phyloP scores from a whole-genome alignment of 352 stramenopile genomes.

The Globisporangium camurandrum region DNA sequence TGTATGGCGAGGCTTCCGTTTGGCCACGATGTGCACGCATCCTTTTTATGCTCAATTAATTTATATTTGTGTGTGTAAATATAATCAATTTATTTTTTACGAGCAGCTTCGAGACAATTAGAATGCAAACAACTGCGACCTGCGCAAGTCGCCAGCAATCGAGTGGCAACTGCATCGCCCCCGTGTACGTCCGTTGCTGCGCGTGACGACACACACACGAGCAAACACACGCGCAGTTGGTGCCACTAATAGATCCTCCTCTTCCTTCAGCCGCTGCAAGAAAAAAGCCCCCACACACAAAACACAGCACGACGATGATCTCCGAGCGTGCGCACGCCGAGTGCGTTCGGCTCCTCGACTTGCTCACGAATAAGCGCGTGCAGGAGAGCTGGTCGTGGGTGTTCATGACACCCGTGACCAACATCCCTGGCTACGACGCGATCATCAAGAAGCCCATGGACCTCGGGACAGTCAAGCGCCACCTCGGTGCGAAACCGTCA shows the following conservation, averaged over 20 bases:
- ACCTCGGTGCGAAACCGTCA: conserved; percentile 69
- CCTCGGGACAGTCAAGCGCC: conserved; percentile 65
- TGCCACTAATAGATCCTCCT: too few relatives aligned
- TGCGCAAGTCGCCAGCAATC: background rate
- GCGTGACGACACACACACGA: background rate
- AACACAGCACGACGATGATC: too few relatives aligned
- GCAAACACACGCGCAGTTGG: background rate
- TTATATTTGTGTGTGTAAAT: too few relatives aligned
- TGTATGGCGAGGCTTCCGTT: too few relatives aligned
- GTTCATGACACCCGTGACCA: conserved; percentile 68
- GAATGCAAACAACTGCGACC: background rate
- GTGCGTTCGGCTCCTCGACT: conserved; percentile 71
- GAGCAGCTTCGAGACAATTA: too few relatives aligned
- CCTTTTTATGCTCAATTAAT: too few relatives aligned
- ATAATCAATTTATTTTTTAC: too few relatives aligned
- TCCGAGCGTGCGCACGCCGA: conserved; percentile 63
- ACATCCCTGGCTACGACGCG: conserved; percentile 59
- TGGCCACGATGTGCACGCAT: too few relatives aligned
- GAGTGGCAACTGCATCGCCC: background rate
- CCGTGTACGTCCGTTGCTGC: background rate
- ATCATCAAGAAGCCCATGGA: conserved; percentile 84
- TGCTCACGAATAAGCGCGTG: conserved; percentile 72
- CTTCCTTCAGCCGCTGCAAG: background rate
- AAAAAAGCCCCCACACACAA: background rate
- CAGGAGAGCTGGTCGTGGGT: conserved; percentile 85